Evolutionary conservation across 495 filamentous ascomycete genomes (phyloP).

Genomic region (Tetracladium marchalianum): DNA sequence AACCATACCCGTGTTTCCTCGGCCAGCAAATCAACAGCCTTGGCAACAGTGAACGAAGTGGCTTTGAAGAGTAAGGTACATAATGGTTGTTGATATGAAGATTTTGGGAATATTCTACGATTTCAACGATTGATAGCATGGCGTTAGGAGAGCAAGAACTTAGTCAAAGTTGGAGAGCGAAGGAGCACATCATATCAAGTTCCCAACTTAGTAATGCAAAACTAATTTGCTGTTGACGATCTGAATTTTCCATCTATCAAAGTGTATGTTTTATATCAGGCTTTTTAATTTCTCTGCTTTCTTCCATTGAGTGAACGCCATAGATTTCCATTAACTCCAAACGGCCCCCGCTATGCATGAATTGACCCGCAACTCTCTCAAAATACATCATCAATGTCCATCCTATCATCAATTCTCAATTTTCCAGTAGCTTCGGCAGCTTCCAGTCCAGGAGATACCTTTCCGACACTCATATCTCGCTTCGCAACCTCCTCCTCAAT

Average conservation of each 20-base stretch:
- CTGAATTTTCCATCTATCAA: not conserved
- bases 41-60: conserved; percentile 36
- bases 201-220: no score
- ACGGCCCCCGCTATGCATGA: conserved; percentile 21
- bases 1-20: conserved; percentile 78
- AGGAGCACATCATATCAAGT: no score
- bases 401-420: conserved; percentile 28
- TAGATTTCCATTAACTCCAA: conserved; percentile 1
- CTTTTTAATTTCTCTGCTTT: not conserved
- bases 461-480: conserved; percentile 15
- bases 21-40: conserved; percentile 50
- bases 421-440: conserved; percentile 25
- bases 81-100: no score
- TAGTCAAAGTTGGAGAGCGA: no score
- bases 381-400: conserved; percentile 36
- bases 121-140: conserved; percentile 13
- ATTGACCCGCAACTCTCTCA: not conserved
- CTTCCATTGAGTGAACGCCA: not conserved
- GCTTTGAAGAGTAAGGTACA: not conserved
- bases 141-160: conserved; percentile 12
- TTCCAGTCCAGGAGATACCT: not conserved
- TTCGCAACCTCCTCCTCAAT: conserved; percentile 60
- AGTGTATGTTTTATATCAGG: not conserved
- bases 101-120: not conserved
- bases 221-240: not conserved